These are phyloP conservation scores for Erythrophleum fordii DNA, from an alignment of 306 rosid species.

Conservation along the genomic window DNA sequence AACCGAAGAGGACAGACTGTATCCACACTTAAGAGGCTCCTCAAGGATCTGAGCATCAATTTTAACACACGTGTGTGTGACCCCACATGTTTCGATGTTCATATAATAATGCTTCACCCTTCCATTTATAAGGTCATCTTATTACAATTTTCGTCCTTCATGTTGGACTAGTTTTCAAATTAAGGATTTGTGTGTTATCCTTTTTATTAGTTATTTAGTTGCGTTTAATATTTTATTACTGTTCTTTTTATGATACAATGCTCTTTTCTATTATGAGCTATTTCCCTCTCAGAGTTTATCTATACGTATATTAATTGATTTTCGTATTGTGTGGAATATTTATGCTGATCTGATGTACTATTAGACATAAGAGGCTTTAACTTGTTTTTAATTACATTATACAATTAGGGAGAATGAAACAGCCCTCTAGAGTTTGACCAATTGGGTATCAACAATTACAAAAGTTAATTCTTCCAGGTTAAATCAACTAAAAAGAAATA, in stretches of 20 bases:
- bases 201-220: not conserved
- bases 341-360: not conserved
- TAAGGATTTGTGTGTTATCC: not conserved
- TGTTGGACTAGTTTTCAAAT: not conserved
- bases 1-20: constrained; percentile 51
- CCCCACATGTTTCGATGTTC: constrained; percentile 28
- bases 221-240: not conserved
- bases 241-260: not conserved
- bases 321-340: not conserved
- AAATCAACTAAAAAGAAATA: too few species aligned
- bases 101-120: not conserved
- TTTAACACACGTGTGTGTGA: constrained; percentile 32
- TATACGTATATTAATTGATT: not conserved
- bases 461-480: too few species aligned
- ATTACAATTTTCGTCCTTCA: not conserved
- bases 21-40: constrained; percentile 30
- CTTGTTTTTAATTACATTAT: too few species aligned
- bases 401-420: too few species aligned
- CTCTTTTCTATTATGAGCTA: not conserved
- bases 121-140: not conserved
- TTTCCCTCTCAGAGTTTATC: not conserved
- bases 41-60: constrained; percentile 33
- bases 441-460: too few species aligned
- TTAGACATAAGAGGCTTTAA: not conserved
- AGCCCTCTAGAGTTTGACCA: too few species aligned